Percentiles rank a stretch among this genome's conserved stretches.
These are phyloP conservation scores for Cryphonectria carpinicola DNA, from an alignment of 2,329 filamentous ascomycete genomes.

Conservation along the genomic window DNA sequence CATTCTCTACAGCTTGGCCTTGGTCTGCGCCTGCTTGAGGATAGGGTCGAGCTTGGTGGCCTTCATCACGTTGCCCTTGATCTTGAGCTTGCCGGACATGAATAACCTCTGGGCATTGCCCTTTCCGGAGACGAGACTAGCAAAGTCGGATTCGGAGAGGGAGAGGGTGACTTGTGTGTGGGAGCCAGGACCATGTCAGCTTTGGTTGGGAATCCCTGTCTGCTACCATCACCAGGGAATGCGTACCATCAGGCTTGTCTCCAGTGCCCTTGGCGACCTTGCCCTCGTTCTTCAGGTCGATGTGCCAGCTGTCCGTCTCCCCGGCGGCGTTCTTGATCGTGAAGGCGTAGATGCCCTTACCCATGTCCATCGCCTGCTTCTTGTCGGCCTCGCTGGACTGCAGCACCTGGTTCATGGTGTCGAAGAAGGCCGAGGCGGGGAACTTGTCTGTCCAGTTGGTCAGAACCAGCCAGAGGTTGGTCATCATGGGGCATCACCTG, in stretches of 20 bases:
- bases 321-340: conserved; percentile 85
- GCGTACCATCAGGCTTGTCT: conserved; percentile 80
- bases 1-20: conserved; percentile 74
- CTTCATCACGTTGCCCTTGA: conserved; percentile 99
- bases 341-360: conserved; percentile 86
- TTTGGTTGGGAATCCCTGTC: neutral
- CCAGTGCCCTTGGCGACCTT: conserved; percentile 77
- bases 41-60: conserved; percentile 95
- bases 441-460: conserved; percentile 65
- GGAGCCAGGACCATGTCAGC: neutral
- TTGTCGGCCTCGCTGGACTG: conserved; percentile 69
- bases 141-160: conserved; percentile 86
- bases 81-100: conserved; percentile 98
- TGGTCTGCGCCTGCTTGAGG: conserved; percentile 82
- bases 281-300: conserved; percentile 92
- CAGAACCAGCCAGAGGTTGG: conserved; percentile 4
- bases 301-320: conserved; percentile 85
- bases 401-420: conserved; percentile 78
- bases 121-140: conserved; percentile 79
- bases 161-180: conserved; percentile 75
- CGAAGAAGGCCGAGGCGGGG: conserved; percentile 89
- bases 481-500: neutral
- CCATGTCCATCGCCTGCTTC: conserved; percentile 86
- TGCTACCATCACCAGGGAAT: neutral
- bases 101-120: conserved; percentile 94